These are phyloP conservation scores for Cercis canadensis DNA, from an alignment of 306 rosid genomes.

Conservation along the genomic window DNA sequence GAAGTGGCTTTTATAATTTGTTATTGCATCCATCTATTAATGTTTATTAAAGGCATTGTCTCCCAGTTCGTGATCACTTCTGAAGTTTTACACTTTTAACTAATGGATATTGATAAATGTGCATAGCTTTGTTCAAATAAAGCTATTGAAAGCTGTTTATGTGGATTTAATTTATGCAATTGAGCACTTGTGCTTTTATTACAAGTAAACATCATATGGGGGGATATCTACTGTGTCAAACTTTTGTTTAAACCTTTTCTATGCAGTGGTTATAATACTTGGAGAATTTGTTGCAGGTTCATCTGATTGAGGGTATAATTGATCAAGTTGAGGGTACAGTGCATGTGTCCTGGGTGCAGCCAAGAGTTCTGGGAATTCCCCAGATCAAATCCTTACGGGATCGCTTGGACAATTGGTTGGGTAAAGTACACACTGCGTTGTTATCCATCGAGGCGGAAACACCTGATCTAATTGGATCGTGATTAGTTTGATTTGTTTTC, in stretches of 20 bases:
- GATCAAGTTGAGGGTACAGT: constrained; percentile 96
- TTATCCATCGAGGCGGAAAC: constrained; percentile 96
- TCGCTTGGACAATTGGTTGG: constrained; percentile 82
- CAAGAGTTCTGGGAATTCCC: constrained; percentile 89
- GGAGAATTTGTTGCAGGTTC: constrained; percentile 67
- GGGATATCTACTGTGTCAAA: too few species aligned
- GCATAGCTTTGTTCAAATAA: background rate
- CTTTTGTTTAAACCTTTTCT: background rate
- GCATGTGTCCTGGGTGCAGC: constrained; percentile 99
- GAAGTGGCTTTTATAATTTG: constrained; percentile 1
- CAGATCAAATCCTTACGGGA: constrained; percentile 90
- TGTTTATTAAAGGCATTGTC: background rate
- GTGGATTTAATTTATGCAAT: constrained; percentile 1
- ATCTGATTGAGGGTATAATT: constrained; percentile 94
- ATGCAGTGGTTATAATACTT: constrained; percentile 8
- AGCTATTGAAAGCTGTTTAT: background rate
- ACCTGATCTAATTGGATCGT: constrained; percentile 91
- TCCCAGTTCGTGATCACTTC: background rate
- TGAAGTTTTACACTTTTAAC: background rate
- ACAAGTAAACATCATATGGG: background rate
- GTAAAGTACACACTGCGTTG: constrained; percentile 84
- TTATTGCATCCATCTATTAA: constrained; percentile 10
- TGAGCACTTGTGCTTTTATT: background rate
- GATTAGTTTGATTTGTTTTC: constrained; percentile 45
- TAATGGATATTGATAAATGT: constrained; percentile 1